A percentile compares a stretch with the other conserved stretches of the same genome.
Evolutionary conservation across 768 basidiomycete species (phyloP).

Genomic region (Ramaria rubella): DNA sequence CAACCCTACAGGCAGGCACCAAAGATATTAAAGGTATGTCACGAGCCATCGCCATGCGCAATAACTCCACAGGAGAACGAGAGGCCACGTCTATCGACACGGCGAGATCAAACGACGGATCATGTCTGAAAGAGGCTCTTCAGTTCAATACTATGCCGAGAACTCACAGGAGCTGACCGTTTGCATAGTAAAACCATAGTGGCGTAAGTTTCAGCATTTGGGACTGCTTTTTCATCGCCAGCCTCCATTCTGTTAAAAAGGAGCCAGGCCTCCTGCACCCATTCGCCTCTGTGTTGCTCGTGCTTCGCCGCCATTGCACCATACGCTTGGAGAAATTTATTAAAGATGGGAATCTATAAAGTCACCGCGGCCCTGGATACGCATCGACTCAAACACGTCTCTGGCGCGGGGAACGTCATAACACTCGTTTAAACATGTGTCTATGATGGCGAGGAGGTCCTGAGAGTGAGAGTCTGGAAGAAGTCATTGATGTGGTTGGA

Average conservation of each 20-base stretch:
- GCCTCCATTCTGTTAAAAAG: constrained; percentile 55
- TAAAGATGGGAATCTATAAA: constrained; percentile 44
- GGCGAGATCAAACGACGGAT: constrained; percentile 26
- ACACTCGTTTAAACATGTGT: constrained; percentile 70
- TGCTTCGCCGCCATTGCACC: constrained; percentile 47
- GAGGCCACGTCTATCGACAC: neutral
- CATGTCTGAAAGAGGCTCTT: constrained; percentile 28
- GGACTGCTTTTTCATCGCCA: constrained; percentile 38
- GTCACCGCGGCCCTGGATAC: constrained; percentile 30
- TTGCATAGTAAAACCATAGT: constrained; percentile 56
- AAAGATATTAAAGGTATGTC: constrained; percentile 45
- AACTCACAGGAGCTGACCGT: constrained; percentile 33
- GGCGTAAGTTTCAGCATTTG: constrained; percentile 59
- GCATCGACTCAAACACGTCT: constrained; percentile 60
- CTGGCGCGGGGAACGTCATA: constrained; percentile 76
- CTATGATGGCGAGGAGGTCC: constrained; percentile 71
- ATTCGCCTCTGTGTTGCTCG: constrained; percentile 41
- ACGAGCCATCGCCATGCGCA: constrained; percentile 41
- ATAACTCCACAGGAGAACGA: constrained; percentile 25
- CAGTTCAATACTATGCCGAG: neutral
- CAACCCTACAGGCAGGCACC: constrained; percentile 41
- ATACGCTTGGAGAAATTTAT: constrained; percentile 62
- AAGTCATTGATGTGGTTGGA: constrained; percentile 31
- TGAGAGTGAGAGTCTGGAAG: constrained; percentile 57
- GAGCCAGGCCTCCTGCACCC: constrained; percentile 57